Conservation (phyloP, 1,284 basidiomycete genomes). For the Ustilago shanxiensis region DNA sequence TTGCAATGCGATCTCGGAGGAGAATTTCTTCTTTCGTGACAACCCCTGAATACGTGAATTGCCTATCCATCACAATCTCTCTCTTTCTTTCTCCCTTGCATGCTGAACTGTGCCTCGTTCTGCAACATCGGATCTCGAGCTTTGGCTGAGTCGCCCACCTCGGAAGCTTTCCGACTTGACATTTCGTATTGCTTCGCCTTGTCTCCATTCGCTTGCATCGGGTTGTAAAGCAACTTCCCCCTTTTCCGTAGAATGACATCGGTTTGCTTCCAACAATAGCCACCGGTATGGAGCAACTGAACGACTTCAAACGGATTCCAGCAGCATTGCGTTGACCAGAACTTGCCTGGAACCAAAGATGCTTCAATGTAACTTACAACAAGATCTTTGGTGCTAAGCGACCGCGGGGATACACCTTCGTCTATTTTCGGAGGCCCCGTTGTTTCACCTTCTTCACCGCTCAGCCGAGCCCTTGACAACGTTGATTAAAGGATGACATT, state of each 20-base stretch:
- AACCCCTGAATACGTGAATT: not conserved
- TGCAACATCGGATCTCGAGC: not conserved
- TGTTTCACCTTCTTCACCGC: no score
- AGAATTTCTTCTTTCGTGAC: not conserved
- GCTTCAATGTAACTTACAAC: not conserved
- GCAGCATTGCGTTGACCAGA: not conserved
- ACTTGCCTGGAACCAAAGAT: not conserved
- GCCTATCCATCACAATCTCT: not conserved
- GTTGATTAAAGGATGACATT: not conserved
- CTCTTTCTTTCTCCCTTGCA: not conserved
- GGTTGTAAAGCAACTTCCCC: not conserved
- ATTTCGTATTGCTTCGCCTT: not conserved
- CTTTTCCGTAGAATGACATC: not conserved
- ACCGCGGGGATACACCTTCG: not conserved
- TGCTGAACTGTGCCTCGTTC: not conserved
- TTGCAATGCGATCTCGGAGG: slow-evolving; percentile 8
- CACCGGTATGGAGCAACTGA: no score
- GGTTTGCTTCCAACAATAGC: not conserved
- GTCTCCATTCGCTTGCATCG: not conserved
- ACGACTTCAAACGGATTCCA: not conserved
- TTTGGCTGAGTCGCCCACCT: not conserved
- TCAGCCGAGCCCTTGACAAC: not conserved
- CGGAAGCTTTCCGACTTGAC: slow-evolving; percentile 1
- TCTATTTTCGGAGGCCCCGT: slow-evolving; percentile 2
- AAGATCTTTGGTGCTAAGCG: no score